phyloP scores from a whole-genome alignment of 257 asterid genomes.

The Solanum arcanum region DNA sequence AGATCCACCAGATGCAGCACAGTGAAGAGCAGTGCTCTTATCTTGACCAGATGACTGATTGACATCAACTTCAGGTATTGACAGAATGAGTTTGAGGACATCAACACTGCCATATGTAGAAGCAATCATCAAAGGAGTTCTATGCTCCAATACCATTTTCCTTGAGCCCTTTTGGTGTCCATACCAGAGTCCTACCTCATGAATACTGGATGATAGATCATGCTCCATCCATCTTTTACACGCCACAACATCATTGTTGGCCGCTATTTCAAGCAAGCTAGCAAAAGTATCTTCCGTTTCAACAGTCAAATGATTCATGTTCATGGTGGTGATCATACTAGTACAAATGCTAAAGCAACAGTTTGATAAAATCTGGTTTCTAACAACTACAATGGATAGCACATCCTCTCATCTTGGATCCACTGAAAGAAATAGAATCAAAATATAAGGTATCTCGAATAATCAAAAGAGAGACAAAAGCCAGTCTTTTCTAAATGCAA shows the following conservation, averaged over 20 bases:
- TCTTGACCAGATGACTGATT: constrained; percentile 48
- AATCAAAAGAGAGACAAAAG: background rate
- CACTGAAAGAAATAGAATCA: constrained; percentile 23
- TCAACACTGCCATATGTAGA: constrained; percentile 71
- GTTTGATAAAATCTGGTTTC: constrained; percentile 1
- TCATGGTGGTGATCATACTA: constrained; percentile 17
- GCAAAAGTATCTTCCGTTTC: constrained; percentile 44
- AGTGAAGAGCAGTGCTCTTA: constrained; percentile 65
- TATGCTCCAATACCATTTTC: constrained; percentile 60
- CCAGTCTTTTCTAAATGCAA: background rate
- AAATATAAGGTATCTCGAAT: background rate
- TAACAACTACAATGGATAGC: constrained; percentile 9
- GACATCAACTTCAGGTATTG: constrained; percentile 55
- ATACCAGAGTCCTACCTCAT: constrained; percentile 69
- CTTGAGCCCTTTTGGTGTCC: constrained; percentile 63
- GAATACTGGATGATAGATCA: constrained; percentile 28
- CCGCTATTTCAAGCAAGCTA: constrained; percentile 69
- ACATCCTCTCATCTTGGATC: constrained; percentile 16
- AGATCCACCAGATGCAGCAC: constrained; percentile 80
- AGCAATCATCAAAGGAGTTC: constrained; percentile 86
- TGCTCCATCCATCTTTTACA: constrained; percentile 23
- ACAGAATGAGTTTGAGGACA: constrained; percentile 39
- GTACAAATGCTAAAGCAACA: background rate
- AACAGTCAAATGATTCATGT: constrained; percentile 22
- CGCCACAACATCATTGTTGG: constrained; percentile 55